Conservation (phyloP, 163 green algal species). For the Botryococcus braunii region DNA sequence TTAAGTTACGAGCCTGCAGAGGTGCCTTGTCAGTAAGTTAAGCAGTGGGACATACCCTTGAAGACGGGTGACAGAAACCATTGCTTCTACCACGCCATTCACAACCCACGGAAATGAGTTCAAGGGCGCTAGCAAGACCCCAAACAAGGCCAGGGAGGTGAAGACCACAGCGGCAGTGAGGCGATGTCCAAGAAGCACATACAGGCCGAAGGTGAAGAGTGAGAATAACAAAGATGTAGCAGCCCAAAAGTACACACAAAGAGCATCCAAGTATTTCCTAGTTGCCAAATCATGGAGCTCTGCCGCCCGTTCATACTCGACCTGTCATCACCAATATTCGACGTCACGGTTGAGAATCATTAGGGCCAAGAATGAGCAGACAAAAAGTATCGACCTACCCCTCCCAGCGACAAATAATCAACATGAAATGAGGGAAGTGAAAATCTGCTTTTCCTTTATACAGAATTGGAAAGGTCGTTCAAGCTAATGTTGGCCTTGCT, state of each 20-base stretch:
- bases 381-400: too few relatives aligned
- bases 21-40: too few relatives aligned
- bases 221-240: conserved; percentile 72
- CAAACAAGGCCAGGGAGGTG: conserved; percentile 78
- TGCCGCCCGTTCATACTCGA: conserved; percentile 19
- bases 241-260: conserved; percentile 87
- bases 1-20: too few relatives aligned
- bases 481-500: too few relatives aligned
- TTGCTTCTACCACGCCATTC: conserved; percentile 55
- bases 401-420: too few relatives aligned
- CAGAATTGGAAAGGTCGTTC: too few relatives aligned
- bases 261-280: conserved; percentile 82
- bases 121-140: conserved; percentile 70
- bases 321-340: conserved; percentile 5
- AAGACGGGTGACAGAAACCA: conserved; percentile 55
- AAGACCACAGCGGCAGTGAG: conserved; percentile 53
- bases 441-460: too few relatives aligned
- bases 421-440: too few relatives aligned
- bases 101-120: conserved; percentile 77
- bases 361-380: too few relatives aligned
- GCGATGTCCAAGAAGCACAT: conserved; percentile 34
- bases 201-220: conserved; percentile 68
- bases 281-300: conserved; percentile 56
- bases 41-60: conserved; percentile 30
- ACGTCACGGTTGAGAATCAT: too few relatives aligned